A percentile compares a stretch with the other conserved stretches of the same genome.
Evolutionary conservation across 2,329 filamentous ascomycete species (phyloP).

Genomic region (Colletotrichum agaves): DNA sequence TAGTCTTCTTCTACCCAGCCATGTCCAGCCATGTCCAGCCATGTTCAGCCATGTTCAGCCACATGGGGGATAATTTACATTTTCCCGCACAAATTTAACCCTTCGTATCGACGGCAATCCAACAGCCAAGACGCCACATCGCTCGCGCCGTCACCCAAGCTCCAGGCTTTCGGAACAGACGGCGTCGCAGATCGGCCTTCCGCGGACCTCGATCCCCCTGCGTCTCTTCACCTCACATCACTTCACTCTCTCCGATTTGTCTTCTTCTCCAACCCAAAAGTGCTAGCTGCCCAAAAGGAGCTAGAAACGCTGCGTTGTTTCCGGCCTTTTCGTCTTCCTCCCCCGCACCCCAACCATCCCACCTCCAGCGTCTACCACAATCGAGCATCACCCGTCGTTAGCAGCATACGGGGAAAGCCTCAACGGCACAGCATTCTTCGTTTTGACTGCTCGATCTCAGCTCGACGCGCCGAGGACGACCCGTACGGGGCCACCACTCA

Average conservation of each 20-base stretch:
- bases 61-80: too few relatives aligned
- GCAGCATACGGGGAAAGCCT: background rate
- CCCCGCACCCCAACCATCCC: background rate
- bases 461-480: conserved; percentile 4
- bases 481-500: background rate
- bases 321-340: background rate
- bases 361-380: background rate
- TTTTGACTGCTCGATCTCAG: conserved; percentile 13
- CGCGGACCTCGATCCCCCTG: conserved; percentile 15
- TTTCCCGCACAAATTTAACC: too few relatives aligned
- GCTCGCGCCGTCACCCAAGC: background rate
- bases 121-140: background rate
- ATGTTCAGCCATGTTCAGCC: too few relatives aligned
- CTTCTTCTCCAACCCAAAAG: background rate
- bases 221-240: background rate
- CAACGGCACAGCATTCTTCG: conserved; percentile 9
- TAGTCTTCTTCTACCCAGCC: too few relatives aligned
- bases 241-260: background rate
- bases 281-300: background rate
- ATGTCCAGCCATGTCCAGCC: too few relatives aligned
- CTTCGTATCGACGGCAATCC: too few relatives aligned
- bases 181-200: conserved; percentile 32
- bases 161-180: conserved; percentile 13
- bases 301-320: background rate
- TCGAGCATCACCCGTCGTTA: background rate